Conservation (phyloP, 2,329 filamentous ascomycete species). For the Pseudogymnoascus sp. region DNA sequence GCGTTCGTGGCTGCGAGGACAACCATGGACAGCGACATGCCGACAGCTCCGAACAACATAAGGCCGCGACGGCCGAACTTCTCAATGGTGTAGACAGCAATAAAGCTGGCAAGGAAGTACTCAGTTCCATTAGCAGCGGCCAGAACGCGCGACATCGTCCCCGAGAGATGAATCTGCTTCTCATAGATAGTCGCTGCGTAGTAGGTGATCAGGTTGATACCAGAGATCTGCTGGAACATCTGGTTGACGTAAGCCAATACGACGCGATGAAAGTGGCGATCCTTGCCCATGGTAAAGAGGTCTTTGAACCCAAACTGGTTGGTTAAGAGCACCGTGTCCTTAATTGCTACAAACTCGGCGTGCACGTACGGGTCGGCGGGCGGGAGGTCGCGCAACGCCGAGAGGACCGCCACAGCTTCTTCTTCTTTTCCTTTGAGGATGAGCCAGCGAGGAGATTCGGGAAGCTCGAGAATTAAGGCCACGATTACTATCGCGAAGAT, state of each 20-base stretch:
- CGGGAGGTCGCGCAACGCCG: conserved; percentile 26
- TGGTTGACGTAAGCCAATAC: conserved; percentile 40
- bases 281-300: conserved; percentile 41
- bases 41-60: conserved; percentile 60
- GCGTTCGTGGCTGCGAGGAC: conserved; percentile 36
- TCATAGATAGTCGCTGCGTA: conserved; percentile 43
- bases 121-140: conserved; percentile 44
- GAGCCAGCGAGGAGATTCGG: conserved; percentile 16
- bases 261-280: conserved; percentile 45
- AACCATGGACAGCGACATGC: conserved; percentile 57
- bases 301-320: conserved; percentile 29
- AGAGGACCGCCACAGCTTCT: conserved; percentile 19
- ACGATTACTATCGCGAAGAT: conserved; percentile 26
- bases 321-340: conserved; percentile 55
- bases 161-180: conserved; percentile 37
- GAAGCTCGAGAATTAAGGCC: conserved; percentile 12
- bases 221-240: conserved; percentile 42
- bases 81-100: conserved; percentile 36
- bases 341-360: conserved; percentile 40
- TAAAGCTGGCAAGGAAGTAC: conserved; percentile 32
- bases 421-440: conserved; percentile 23
- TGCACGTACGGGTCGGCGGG: conserved; percentile 43
- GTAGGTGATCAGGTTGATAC: conserved; percentile 36
- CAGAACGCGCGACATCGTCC: conserved; percentile 41
- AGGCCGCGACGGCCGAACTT: conserved; percentile 58